Base-by-base conservation (phyloP, 2,329 filamentous ascomycete genomes). In the Phialophora chinensis region DNA sequence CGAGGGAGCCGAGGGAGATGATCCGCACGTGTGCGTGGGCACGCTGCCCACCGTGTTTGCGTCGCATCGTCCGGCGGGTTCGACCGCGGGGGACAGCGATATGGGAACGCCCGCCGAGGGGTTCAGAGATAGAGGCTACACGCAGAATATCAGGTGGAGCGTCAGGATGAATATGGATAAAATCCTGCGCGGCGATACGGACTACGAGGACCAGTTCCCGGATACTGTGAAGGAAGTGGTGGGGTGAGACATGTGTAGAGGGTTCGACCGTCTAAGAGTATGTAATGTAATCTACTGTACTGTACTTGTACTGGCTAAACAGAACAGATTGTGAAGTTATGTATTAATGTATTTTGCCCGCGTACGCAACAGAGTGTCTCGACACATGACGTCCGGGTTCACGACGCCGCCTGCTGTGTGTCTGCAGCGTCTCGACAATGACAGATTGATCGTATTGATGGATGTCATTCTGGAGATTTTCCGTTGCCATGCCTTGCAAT, bases 201-300 rank as follows among this genome's bases (percentile, higher is more conserved):
- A 52, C 25, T 52, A 25, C 20, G 49, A 52, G 49, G 49, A 52
- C 20, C 49, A 52, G 49, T 27, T 52, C 10, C 23, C 49, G 7
- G 49, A 52, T 52, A 52, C 72, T 77, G 61, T 74, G 77, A 17
- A 52, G 12, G 49, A 52, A 20, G 11, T 17, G n/a, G 49, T 27
- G 27, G 23, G 20, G 2, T 52, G 20, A 52, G 17, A 44, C 17
- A n/a, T 44, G 38, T 42, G 38, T 42, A 42, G 3, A n/a, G n/a
- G n/a, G 38, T 42, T 42, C 12, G 14, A 42, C 14, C 4, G 38
- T 14, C n/a, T 17, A 6, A 44, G 17, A 44, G 17, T 3, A 44
- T 20, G 2, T 8, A 11, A 10, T 35, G 29, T 31, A 31, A 4
- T 11, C 1, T 25, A 25, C 23, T 25, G 23, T 25, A 25, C 23